A percentile compares a stretch with the other conserved stretches of the same genome.
Conservation (phyloP, 2,329 filamentous ascomycete genomes). For the Colletotrichum sp. region DNA sequence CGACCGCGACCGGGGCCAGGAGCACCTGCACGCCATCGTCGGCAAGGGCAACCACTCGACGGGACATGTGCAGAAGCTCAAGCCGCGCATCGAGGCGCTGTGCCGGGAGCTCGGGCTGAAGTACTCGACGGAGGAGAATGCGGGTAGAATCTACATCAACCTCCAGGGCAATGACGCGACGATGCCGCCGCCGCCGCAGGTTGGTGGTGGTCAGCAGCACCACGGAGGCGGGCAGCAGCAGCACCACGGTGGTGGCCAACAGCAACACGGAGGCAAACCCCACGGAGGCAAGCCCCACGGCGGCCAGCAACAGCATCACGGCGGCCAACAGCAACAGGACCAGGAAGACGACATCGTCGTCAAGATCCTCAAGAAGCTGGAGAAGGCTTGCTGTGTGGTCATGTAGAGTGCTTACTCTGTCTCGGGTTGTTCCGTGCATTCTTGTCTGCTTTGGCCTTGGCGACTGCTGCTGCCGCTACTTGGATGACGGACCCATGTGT, state of each 20-base stretch:
- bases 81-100: conserved; percentile 89
- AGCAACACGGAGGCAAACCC: conserved; percentile 46
- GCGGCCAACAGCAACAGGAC: conserved; percentile 48
- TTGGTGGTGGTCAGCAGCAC: conserved; percentile 46
- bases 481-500: not conserved
- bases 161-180: conserved; percentile 74
- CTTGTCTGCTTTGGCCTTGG: not conserved
- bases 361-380: conserved; percentile 68
- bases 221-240: conserved; percentile 47
- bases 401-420: conserved; percentile 58
- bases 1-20: conserved; percentile 75
- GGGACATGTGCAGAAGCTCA: conserved; percentile 89
- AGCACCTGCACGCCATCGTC: conserved; percentile 91
- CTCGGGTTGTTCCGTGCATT: not conserved
- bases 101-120: conserved; percentile 83
- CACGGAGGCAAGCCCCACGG: conserved; percentile 36
- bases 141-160: conserved; percentile 87
- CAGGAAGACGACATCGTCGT: conserved; percentile 66
- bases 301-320: conserved; percentile 36
- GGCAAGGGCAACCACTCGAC: conserved; percentile 91
- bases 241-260: conserved; percentile 42
- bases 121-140: conserved; percentile 87
- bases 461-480: not conserved
- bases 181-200: conserved; percentile 42
- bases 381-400: conserved; percentile 74